Evolutionary conservation across 176 grass and related monocot species (phyloP), one percentile per base, ranked within the genome.

Genomic region (Rhynchospora breviuscula): DNA sequence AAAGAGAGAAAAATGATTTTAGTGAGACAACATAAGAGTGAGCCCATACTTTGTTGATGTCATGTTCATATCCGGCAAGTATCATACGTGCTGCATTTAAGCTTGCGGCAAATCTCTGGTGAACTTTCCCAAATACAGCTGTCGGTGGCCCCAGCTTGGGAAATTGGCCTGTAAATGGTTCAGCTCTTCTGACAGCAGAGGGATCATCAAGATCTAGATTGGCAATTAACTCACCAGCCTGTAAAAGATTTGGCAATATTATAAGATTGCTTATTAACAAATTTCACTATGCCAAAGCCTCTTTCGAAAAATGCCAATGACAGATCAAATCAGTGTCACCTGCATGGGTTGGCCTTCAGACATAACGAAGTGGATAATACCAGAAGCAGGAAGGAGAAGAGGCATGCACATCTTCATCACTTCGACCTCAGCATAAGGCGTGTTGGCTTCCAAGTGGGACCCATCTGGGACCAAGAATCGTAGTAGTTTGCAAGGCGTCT

Each of bases 381-480:
- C 96, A 86, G 93, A 93, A 65, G 96, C 93, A 80, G 96, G 96
- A 58, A 99, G 80, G 63, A 99, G 87, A 52, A 99, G 85, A 45
- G 96, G 96, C 96, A 99, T 99, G 93, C 96, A 99, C 96, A 99
- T 99, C 80, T 99, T 99, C 96, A 99, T 99, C 59, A 99, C 96
- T 73, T 99, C 96, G 81, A 99, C 93, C 78, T 99, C 96, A 80
- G 93, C 96, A 81, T 99, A 99, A 65, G 96, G 89, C 65, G 84
- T 85, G 87, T 99, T 92, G 83, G 96, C 89, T 75, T 95, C 96
- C 63, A 99, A 88, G 77, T 95, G 96, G 84, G 91, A 90, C 65
- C 93, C 91, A 89, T 99, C 96, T 80, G 83, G 54, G 77, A 99
- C 93, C 91, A 99, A 89, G 83, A 95, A 99, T 6, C 96, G 92